Conservation (phyloP, 148 eudicot species). For the Tetragonia tetragonoides region DNA sequence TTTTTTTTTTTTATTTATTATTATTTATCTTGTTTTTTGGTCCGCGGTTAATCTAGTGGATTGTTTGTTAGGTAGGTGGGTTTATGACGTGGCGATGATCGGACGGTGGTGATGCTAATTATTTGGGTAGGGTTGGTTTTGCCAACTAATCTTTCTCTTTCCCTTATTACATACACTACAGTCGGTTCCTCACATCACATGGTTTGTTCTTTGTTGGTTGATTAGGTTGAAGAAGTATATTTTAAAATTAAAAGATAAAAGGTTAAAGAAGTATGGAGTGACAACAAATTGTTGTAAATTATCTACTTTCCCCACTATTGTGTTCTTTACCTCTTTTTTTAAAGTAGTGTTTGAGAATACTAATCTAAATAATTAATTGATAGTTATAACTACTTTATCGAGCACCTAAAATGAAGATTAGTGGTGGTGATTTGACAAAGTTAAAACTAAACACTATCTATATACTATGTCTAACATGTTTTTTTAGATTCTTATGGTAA, state of each 20-base stretch:
- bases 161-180: background rate
- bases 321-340: no score
- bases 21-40: background rate
- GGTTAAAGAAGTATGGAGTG: background rate
- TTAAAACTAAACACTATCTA: no score
- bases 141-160: constrained; percentile 18
- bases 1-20: no score
- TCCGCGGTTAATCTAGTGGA: constrained; percentile 1
- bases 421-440: no score
- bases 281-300: background rate
- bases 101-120: background rate
- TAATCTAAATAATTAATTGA: no score
- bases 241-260: no score
- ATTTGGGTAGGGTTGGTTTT: constrained; percentile 16
- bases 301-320: background rate
- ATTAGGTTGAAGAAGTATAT: constrained; percentile 13
- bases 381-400: no score
- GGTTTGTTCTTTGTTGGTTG: constrained; percentile 30
- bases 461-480: no score
- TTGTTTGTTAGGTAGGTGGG: constrained; percentile 8
- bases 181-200: constrained; percentile 20
- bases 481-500: no score
- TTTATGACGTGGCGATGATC: constrained; percentile 5
- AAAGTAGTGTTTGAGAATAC: no score
- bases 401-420: no score